Base-by-base conservation (phyloP, 2,329 filamentous ascomycete species). In the Pseudocercospora vitis region DNA sequence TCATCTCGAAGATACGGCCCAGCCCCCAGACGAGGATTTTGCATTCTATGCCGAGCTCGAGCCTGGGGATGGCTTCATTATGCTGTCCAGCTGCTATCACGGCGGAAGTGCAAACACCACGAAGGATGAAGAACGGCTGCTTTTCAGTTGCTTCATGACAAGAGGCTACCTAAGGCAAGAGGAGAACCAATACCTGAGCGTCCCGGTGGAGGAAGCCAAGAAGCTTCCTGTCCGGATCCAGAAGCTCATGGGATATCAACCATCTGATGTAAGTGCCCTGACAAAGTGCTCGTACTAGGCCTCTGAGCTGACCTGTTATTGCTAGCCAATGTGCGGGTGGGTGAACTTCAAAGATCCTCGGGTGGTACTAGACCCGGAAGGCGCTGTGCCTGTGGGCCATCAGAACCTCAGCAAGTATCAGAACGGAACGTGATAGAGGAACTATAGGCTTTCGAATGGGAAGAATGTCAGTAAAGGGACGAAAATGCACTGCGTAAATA, bases 291-390 rank as follows among this genome's bases (percentile, higher is more conserved):
- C n/a, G n/a, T n/a, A n/a, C n/a, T n/a, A n/a, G 2, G 12, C 23
- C 21, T 39, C 11, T 9, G 7, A 26, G 31, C 47, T 48, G 46
- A 35, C 21, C 9, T 11, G 8, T 7, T 48, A 21, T 18, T 11
- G 14, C 12, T 47, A 50, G 47, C 33, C 47, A 4, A 50, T 50
- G 47, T 39, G 33, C 14, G 47, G 47, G 11, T 50, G 47, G 47
- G 47, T 50, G 7, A 33, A 39, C n/a, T 39, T 40, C 26, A 50
- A 39, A 33, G 47, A 50, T 40, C 33, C 47, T 33, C 31, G 47
- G 4, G 47, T 49, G 2, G 31, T 49, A 14, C 26, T 50, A 4
- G 32, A 40, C 21, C 47, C 47, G n/a, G 33, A 50, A 7, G 33
- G 45, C n/a, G 45, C 26, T 4, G 28, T 39, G 18, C 18, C 35